These are phyloP conservation scores for Luvunga scandens DNA, from an alignment of 345 rosid species.

Conservation along the genomic window DNA sequence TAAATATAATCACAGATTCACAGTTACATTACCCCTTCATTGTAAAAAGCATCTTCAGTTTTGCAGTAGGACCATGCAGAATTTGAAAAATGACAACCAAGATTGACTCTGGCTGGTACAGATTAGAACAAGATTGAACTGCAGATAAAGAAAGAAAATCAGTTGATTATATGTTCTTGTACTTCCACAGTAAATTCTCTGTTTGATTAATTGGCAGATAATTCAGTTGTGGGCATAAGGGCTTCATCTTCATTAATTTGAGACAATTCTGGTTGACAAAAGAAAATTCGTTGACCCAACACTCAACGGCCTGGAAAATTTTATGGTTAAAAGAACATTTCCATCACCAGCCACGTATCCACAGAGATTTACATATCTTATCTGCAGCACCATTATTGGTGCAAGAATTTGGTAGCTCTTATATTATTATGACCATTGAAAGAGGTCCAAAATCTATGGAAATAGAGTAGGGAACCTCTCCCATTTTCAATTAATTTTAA, in stretches of 20 bases:
- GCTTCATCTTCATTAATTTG: background rate
- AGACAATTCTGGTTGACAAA: background rate
- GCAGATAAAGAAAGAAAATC: no score
- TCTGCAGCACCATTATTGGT: background rate
- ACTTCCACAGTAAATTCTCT: no score
- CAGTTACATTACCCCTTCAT: background rate
- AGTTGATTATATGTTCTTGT: background rate
- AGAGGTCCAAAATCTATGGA: constrained; percentile 17
- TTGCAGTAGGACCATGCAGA: constrained; percentile 3
- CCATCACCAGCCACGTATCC: constrained; percentile 1
- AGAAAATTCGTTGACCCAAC: background rate
- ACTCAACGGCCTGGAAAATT: constrained; percentile 14
- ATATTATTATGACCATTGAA: constrained; percentile 15
- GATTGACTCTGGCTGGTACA: background rate
- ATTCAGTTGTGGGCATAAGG: no score
- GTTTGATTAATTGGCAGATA: no score
- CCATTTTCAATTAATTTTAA: no score
- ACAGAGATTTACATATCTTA: constrained; percentile 3
- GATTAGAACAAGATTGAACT: no score
- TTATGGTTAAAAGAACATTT: background rate
- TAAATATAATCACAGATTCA: no score
- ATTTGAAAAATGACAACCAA: background rate
- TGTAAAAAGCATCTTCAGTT: constrained; percentile 8
- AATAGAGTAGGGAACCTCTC: background rate
- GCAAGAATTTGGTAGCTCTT: constrained; percentile 21